phyloP scores from a whole-genome alignment of 305 asterid species.

The Petunia hybrid region DNA sequence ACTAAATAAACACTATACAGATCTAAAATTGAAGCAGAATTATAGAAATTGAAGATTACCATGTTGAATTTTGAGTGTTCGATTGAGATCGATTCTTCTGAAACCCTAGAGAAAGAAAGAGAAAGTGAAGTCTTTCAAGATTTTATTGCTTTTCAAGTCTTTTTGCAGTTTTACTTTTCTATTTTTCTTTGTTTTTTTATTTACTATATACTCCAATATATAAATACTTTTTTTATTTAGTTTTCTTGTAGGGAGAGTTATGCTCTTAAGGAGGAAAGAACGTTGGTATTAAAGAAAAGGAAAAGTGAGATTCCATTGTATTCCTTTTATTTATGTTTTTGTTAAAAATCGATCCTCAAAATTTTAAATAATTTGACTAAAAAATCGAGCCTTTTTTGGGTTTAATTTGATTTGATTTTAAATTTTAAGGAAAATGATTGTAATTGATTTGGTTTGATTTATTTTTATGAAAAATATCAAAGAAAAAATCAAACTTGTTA shows the following conservation, averaged over 20 bases:
- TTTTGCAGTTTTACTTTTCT: not conserved
- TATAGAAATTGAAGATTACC: slow-evolving; percentile 23
- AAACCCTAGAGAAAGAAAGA: slow-evolving; percentile 37
- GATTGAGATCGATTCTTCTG: slow-evolving; percentile 24
- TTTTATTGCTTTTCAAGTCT: not conserved
- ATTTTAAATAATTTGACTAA: too few relatives aligned
- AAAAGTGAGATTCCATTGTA: not conserved
- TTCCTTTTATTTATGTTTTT: too few relatives aligned
- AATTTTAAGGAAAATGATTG: too few relatives aligned
- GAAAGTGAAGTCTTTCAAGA: not conserved
- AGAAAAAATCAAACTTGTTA: too few relatives aligned
- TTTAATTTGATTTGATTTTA: too few relatives aligned
- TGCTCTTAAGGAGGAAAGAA: not conserved
- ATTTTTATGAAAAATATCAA: too few relatives aligned
- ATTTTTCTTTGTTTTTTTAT: not conserved
- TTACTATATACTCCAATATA: too few relatives aligned
- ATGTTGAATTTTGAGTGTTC: slow-evolving; percentile 25
- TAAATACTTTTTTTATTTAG: not conserved
- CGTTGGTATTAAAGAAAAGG: not conserved
- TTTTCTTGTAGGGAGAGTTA: slow-evolving; percentile 3
- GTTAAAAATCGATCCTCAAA: too few relatives aligned
- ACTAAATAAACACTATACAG: not conserved
- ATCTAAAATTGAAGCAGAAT: too few relatives aligned
- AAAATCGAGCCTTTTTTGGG: too few relatives aligned
- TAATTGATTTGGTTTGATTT: too few relatives aligned